Conservation (phyloP, 768 basidiomycete genomes). For the Xanthoconium stramineum region DNA sequence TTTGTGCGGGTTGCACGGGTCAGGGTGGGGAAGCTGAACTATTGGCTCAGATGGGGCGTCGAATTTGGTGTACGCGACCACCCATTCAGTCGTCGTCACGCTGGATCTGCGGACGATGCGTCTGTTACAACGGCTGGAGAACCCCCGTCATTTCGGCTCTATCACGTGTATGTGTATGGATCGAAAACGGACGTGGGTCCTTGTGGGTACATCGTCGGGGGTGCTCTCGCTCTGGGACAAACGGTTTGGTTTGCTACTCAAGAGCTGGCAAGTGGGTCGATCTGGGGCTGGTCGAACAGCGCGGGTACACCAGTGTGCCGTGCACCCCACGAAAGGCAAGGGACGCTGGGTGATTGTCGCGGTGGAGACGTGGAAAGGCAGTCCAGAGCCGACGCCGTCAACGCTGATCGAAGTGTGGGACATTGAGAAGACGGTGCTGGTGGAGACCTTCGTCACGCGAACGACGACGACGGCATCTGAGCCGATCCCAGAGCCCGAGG, state of each 20-base stretch:
- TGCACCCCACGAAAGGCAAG: slow-evolving; percentile 85
- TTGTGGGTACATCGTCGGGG: slow-evolving; percentile 84
- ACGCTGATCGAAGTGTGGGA: slow-evolving; percentile 87
- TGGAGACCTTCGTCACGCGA: slow-evolving; percentile 75
- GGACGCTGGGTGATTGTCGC: slow-evolving; percentile 92
- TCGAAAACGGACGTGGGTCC: slow-evolving; percentile 80
- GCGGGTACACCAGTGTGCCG: slow-evolving; percentile 67
- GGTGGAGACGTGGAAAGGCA: slow-evolving; percentile 49
- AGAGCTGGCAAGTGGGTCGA: slow-evolving; percentile 78
- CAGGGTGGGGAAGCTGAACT: not conserved
- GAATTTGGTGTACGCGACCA: slow-evolving; percentile 83
- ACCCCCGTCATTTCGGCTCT: slow-evolving; percentile 82
- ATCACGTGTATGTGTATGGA: slow-evolving; percentile 86
- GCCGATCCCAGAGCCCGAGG: slow-evolving; percentile 51
- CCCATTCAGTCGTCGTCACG: slow-evolving; percentile 68
- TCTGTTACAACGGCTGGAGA: slow-evolving; percentile 70
- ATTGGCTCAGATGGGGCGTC: slow-evolving; percentile 60
- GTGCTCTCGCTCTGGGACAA: slow-evolving; percentile 92
- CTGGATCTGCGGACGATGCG: slow-evolving; percentile 87
- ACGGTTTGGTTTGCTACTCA: slow-evolving; percentile 85
- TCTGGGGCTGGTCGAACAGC: slow-evolving; percentile 49
- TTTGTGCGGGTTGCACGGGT: not conserved
- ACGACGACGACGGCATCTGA: slow-evolving; percentile 44
- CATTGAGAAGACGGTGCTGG: slow-evolving; percentile 72
- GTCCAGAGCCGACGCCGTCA: slow-evolving; percentile 40